Evolutionary conservation across 2,329 filamentous ascomycete species (phyloP), one percentile per base, ranked within the genome.

Genomic region (Talaromyces sp.): DNA sequence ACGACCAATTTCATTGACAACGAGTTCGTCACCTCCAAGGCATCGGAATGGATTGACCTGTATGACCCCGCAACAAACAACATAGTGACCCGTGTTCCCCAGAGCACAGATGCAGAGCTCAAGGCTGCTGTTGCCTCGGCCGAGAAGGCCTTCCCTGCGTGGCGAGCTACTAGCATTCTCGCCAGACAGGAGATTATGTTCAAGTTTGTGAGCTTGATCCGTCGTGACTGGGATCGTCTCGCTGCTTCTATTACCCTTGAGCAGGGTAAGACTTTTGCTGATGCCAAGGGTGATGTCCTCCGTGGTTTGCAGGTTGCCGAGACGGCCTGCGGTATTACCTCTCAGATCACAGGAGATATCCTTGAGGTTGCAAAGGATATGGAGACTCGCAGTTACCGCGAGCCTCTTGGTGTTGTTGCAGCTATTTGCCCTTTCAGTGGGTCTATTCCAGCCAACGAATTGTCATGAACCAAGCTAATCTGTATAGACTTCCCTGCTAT

Each of bases 311-410:
- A 88, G 75, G 86, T 88, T 44, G 86, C 86, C 6, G 86, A 88
- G 77, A 87, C 84, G 5, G 84, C 86, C 35, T 88, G 86, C 69
- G 86, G 86, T 52, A 88, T 88, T 71, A 87, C 86, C 1, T 86
- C 84, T 1, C 86, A 88, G 73, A 78, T 88, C 71, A 83, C 83
- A 8, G 86, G 86, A 39, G 85, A 88, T 74, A 83, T 88, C n/a
- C 78, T 88, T 37, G 86, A 88, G 75, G 86, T 88, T n/a, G 82
- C 75, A 59, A 88, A 88, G 79, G 86, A 88, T 69, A 88, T 88
- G 86, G 86, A 88, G 77, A 88, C 86, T 6, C 78, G 86, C 65
- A 86, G 82, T 66, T 88, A 88, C 76, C 80, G 83, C 57, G 86
- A 88, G 74, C 86, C 86, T 60, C 74, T 88, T 67, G 86, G 86